These are phyloP conservation scores for Hypomontagnella submonticulosa DNA, from an alignment of 495 filamentous ascomycete genomes.

Conservation along the genomic window DNA sequence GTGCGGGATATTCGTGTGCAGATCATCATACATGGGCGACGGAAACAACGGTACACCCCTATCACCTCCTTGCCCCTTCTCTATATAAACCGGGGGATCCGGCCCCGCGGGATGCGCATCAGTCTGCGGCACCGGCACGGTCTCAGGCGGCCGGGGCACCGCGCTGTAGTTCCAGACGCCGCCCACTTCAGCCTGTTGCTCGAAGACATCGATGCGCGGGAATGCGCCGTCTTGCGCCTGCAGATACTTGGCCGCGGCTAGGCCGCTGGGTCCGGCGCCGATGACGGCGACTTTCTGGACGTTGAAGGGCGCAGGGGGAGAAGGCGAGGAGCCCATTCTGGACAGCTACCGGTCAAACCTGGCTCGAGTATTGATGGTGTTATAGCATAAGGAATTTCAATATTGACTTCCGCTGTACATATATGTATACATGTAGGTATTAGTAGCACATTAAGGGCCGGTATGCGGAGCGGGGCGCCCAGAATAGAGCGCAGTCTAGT, in stretches of 20 bases:
- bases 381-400: too few species aligned
- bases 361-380: too few species aligned
- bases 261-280: conserved; percentile 75
- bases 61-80: not conserved
- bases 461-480: too few species aligned
- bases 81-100: conserved; percentile 51
- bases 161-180: conserved; percentile 85
- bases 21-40: conserved; percentile 78
- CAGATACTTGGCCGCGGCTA: conserved; percentile 78
- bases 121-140: conserved; percentile 54
- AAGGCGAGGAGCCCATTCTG: conserved; percentile 44
- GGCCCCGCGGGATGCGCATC: conserved; percentile 51
- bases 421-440: too few species aligned
- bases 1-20: conserved; percentile 91
- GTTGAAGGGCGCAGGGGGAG: conserved; percentile 42
- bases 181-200: conserved; percentile 78
- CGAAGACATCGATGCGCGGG: conserved; percentile 77
- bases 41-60: conserved; percentile 62
- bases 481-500: too few species aligned
- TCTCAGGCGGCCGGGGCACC: conserved; percentile 29
- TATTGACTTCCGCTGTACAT: too few species aligned
- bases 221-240: conserved; percentile 75
- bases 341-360: too few species aligned
- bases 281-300: conserved; percentile 71
- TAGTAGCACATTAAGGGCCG: too few species aligned